These are phyloP conservation scores for Cercospora nicotianae DNA, from an alignment of 2,329 filamentous ascomycete genomes.

Conservation along the genomic window DNA sequence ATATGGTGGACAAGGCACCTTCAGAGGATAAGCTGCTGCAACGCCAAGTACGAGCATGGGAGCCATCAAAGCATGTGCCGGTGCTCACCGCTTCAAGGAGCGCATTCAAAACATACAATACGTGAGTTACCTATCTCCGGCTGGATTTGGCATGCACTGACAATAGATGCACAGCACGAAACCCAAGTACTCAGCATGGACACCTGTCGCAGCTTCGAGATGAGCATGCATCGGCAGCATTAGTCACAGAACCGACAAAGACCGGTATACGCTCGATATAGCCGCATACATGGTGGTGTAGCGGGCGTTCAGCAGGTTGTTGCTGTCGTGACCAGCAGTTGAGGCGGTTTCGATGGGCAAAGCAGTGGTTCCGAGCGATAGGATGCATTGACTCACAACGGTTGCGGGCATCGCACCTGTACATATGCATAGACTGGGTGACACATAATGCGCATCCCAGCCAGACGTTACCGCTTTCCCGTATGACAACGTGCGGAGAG, in stretches of 20 bases:
- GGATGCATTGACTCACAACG: conserved; percentile 6
- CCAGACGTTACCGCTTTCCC: neutral
- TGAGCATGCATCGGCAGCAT: conserved; percentile 7
- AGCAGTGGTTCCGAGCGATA: conserved; percentile 1
- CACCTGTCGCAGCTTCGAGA: conserved; percentile 49
- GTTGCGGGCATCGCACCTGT: conserved; percentile 3
- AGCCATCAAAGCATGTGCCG: conserved; percentile 69
- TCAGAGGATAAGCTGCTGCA: conserved; percentile 71
- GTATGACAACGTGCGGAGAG: conserved; percentile 1
- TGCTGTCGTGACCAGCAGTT: conserved; percentile 8
- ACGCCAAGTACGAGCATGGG: conserved; percentile 70
- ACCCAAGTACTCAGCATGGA: conserved; percentile 52
- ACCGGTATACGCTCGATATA: neutral
- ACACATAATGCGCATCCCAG: neutral
- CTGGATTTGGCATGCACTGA: conserved; percentile 1
- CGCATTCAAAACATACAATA: conserved; percentile 91
- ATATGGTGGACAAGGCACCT: conserved; percentile 85
- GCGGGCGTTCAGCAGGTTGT: conserved; percentile 1
- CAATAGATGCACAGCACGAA: conserved; percentile 43
- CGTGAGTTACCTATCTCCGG: conserved; percentile 62
- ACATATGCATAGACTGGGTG: conserved; percentile 9
- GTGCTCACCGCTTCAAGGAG: conserved; percentile 74
- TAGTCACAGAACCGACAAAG: neutral
- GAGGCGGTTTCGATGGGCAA: neutral
- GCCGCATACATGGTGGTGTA: neutral